Percentiles rank a stretch among this genome's conserved stretches.
phyloP scores from a whole-genome alignment of 768 basidiomycete genomes.

The Fibroporia radiculosa region DNA sequence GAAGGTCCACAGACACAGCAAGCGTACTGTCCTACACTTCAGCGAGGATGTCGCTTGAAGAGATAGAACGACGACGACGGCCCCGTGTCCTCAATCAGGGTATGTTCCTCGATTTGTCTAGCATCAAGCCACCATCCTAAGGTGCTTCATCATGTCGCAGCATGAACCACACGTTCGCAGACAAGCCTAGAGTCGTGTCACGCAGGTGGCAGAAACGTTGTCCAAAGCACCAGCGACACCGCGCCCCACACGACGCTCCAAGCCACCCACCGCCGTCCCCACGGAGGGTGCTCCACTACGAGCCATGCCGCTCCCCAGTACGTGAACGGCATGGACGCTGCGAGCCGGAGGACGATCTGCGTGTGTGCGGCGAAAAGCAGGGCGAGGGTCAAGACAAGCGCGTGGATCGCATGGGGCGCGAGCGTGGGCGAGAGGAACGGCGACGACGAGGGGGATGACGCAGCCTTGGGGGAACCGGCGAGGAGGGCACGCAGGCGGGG shows the following conservation, averaged over 20 bases:
- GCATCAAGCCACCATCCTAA: too few species aligned
- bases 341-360: constrained; percentile 78
- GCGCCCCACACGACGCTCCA: constrained; percentile 80
- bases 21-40: too few species aligned
- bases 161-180: too few species aligned
- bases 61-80: too few species aligned
- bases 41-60: too few species aligned
- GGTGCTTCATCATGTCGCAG: too few species aligned
- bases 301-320: constrained; percentile 86
- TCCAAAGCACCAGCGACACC: constrained; percentile 69
- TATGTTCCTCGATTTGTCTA: too few species aligned
- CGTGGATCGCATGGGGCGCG: constrained; percentile 71
- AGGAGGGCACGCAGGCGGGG: constrained; percentile 8
- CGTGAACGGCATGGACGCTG: constrained; percentile 65
- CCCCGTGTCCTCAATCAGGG: too few species aligned
- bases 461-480: not conserved
- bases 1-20: too few species aligned
- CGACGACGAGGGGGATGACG: not conserved
- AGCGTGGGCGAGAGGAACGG: constrained; percentile 36
- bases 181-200: too few species aligned
- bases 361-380: constrained; percentile 78
- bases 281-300: constrained; percentile 37
- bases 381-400: constrained; percentile 49
- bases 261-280: constrained; percentile 56
- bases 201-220: constrained; percentile 85